A percentile compares a stretch with the other conserved stretches of the same genome.
phyloP scores from a whole-genome alignment of 2,329 filamentous ascomycete genomes.

The Ophiosphaerella herpotricha region DNA sequence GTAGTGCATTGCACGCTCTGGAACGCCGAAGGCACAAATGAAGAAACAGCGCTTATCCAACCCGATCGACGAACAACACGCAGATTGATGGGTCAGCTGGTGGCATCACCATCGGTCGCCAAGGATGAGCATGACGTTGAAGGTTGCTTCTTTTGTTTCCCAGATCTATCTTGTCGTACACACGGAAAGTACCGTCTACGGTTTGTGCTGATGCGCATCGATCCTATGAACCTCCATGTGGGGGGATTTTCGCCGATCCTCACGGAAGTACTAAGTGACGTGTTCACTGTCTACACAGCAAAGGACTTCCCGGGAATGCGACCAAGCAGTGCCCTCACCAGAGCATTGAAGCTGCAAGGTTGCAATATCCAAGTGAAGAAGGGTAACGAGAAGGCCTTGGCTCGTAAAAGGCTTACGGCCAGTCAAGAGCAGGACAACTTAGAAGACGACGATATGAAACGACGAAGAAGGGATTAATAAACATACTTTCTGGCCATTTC shows the following conservation, averaged over 20 bases:
- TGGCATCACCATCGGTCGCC: constrained; percentile 76
- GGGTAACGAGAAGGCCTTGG: constrained; percentile 69
- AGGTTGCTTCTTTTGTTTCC: constrained; percentile 85
- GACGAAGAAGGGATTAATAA: constrained; percentile 42
- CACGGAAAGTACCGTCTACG: constrained; percentile 75
- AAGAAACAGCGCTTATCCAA: constrained; percentile 71
- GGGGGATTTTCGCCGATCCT: constrained; percentile 57
- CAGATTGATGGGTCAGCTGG: constrained; percentile 77
- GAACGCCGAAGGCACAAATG: constrained; percentile 68
- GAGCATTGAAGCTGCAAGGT: constrained; percentile 75
- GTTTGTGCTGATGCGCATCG: constrained; percentile 74
- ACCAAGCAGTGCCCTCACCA: constrained; percentile 74
- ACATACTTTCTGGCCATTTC: not conserved
- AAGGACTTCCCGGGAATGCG: constrained; percentile 88
- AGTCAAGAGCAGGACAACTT: constrained; percentile 49
- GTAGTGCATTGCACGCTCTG: constrained; percentile 79
- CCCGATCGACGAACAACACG: constrained; percentile 73
- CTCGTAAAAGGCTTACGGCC: constrained; percentile 46
- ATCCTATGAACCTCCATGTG: constrained; percentile 62
- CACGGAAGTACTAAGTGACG: constrained; percentile 64
- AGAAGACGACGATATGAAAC: constrained; percentile 44
- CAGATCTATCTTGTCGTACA: constrained; percentile 78
- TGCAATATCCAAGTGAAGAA: constrained; percentile 87
- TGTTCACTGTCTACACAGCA: constrained; percentile 81
- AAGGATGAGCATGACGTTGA: constrained; percentile 73